Percentiles rank a stretch among this genome's conserved stretches.
Conservation (phyloP, 106 monocot genomes). For the Iris macrosiphon region DNA sequence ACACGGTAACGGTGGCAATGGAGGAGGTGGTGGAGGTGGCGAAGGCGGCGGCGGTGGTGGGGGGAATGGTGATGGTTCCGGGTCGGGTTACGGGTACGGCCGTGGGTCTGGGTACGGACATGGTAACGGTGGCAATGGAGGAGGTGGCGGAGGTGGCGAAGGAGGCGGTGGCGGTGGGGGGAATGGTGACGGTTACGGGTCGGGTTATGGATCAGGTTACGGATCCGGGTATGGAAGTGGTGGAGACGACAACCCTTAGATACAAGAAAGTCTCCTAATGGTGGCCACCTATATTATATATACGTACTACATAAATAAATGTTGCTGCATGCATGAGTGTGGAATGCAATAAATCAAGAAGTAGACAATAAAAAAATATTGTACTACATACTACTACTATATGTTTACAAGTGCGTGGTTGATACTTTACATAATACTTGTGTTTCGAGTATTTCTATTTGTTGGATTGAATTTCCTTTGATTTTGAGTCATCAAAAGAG, state of each 20-base stretch:
- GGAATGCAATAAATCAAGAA: no score
- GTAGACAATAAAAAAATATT: no score
- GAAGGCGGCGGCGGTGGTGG: conserved; percentile 1
- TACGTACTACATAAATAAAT: no score
- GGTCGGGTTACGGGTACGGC: conserved; percentile 1
- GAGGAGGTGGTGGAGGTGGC: conserved; percentile 5
- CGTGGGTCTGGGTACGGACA: background rate
- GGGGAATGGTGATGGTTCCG: conserved; percentile 4
- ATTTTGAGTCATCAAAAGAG: no score
- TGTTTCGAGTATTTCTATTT: no score
- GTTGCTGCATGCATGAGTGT: no score
- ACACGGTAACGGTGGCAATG: background rate
- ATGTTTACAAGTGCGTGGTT: no score
- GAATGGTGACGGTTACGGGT: background rate
- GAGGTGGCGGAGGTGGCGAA: background rate
- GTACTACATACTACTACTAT: no score
- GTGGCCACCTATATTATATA: no score
- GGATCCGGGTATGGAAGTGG: background rate
- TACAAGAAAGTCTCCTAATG: no score
- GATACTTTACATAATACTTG: no score
- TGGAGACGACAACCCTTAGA: background rate
- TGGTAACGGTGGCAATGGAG: background rate
- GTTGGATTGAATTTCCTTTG: no score
- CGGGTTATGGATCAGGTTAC: background rate
- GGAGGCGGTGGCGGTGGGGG: background rate